Evolutionary conservation across 2,329 filamentous ascomycete genomes (phyloP).

Genomic region (Mycosphaerella sp.): DNA sequence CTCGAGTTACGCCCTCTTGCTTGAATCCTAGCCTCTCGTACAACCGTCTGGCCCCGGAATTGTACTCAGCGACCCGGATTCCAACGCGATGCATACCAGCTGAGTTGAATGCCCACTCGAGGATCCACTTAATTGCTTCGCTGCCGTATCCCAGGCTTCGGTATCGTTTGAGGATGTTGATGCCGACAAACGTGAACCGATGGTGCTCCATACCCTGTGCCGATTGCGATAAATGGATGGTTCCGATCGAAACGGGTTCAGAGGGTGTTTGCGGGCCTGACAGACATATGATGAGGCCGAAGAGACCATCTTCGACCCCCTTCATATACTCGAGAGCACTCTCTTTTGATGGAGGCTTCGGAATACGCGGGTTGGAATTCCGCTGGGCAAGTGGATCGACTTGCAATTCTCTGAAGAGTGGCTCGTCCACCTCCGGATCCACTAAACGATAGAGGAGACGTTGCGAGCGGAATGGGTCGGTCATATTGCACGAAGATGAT

Average conservation of each 20-base stretch:
- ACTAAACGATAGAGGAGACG: conserved; percentile 40
- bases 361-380: conserved; percentile 22
- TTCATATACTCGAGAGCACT: conserved; percentile 24
- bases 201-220: conserved; percentile 34
- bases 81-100: conserved; percentile 43
- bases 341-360: conserved; percentile 31
- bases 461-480: conserved; percentile 35
- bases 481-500: no score
- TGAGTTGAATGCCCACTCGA: conserved; percentile 44
- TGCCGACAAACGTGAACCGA: conserved; percentile 39
- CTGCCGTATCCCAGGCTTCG: conserved; percentile 43
- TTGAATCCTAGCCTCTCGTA: conserved; percentile 46
- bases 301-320: conserved; percentile 24
- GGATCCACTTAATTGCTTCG: conserved; percentile 45
- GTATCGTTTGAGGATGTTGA: conserved; percentile 35
- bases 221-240: conserved; percentile 28
- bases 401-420: conserved; percentile 24
- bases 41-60: conserved; percentile 40
- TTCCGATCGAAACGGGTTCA: conserved; percentile 27
- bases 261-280: neutral
- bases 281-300: conserved; percentile 40
- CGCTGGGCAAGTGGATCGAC: conserved; percentile 17
- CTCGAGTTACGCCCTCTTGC: conserved; percentile 40
- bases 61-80: conserved; percentile 41
- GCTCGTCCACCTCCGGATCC: conserved; percentile 27